These are phyloP conservation scores for Hymenoscyphus linearis DNA, from an alignment of 2,329 filamentous ascomycete genomes.

Conservation along the genomic window DNA sequence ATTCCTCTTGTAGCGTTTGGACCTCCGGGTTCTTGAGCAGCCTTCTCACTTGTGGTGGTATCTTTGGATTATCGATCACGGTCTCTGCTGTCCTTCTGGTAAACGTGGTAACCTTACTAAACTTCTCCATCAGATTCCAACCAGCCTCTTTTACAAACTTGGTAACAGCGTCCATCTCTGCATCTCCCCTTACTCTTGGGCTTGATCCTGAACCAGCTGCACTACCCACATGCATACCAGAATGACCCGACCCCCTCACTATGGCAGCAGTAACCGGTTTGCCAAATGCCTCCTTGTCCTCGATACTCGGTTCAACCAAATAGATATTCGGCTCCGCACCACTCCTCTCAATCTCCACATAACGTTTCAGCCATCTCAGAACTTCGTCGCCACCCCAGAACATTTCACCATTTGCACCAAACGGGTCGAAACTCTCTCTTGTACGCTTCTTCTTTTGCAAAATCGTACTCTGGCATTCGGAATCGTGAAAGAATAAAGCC, in stretches of 20 bases:
- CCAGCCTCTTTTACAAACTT: slow-evolving; percentile 92
- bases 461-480: slow-evolving; percentile 92
- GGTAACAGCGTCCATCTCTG: slow-evolving; percentile 84
- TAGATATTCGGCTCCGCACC: slow-evolving; percentile 86
- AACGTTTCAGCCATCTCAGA: slow-evolving; percentile 80
- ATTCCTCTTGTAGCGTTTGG: slow-evolving; percentile 92
- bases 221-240: slow-evolving; percentile 31
- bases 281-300: slow-evolving; percentile 76
- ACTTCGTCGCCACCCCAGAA: slow-evolving; percentile 99
- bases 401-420: slow-evolving; percentile 76
- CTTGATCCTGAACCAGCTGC: slow-evolving; percentile 34
- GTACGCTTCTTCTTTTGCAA: slow-evolving; percentile 84
- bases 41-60: slow-evolving; percentile 82
- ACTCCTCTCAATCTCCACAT: slow-evolving; percentile 77
- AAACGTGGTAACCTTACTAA: slow-evolving; percentile 96
- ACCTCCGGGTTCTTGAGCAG: slow-evolving; percentile 89
- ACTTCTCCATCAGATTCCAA: slow-evolving; percentile 94
- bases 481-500: slow-evolving; percentile 95
- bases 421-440: slow-evolving; percentile 83
- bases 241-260: slow-evolving; percentile 32
- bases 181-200: slow-evolving; percentile 49
- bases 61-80: slow-evolving; percentile 80
- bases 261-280: slow-evolving; percentile 40
- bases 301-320: slow-evolving; percentile 77
- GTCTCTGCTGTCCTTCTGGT: slow-evolving; percentile 88